Conservation (phyloP, 371 early-diverging fungal genomes). For the Smittium culicis region DNA sequence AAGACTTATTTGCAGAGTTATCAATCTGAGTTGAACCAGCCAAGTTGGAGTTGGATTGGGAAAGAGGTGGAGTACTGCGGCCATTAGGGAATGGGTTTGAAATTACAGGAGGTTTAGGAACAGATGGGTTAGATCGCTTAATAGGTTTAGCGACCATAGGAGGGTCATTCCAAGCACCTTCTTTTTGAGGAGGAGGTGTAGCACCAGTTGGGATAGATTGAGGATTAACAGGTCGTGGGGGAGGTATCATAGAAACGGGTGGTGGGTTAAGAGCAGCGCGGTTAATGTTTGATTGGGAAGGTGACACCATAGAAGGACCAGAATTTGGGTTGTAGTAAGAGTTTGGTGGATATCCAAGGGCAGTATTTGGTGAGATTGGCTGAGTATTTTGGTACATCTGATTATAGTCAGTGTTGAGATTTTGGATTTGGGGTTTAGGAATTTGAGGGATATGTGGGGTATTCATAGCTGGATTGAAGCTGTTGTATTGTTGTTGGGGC, state of each 20-base stretch:
- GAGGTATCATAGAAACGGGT: conserved; percentile 18
- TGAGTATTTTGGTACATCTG: conserved; percentile 10
- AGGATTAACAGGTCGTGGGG: conserved; percentile 26
- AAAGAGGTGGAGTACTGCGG: conserved; percentile 21
- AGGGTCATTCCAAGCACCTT: conserved; percentile 28
- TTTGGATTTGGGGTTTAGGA: not conserved
- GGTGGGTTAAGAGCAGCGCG: not conserved
- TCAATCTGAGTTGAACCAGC: not conserved
- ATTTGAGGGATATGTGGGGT: conserved; percentile 2
- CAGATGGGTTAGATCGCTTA: conserved; percentile 13
- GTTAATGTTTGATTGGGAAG: not conserved
- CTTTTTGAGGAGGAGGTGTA: conserved; percentile 25
- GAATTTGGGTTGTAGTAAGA: conserved; percentile 3
- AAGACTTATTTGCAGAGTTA: conserved; percentile 7
- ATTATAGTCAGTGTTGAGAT: not conserved
- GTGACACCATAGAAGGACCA: not conserved
- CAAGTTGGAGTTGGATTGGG: not conserved
- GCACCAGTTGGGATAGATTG: conserved; percentile 22
- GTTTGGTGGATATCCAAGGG: not conserved
- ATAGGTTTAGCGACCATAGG: conserved; percentile 19
- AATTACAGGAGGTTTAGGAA: conserved; percentile 21
- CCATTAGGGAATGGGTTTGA: conserved; percentile 26
- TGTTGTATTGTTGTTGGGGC: not conserved
- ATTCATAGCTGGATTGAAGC: not conserved
- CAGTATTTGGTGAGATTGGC: conserved; percentile 8